Percentiles rank a stretch among this genome's conserved stretches.
phyloP scores from a whole-genome alignment of 1,284 basidiomycete genomes.

The Trametes versicolor region DNA sequence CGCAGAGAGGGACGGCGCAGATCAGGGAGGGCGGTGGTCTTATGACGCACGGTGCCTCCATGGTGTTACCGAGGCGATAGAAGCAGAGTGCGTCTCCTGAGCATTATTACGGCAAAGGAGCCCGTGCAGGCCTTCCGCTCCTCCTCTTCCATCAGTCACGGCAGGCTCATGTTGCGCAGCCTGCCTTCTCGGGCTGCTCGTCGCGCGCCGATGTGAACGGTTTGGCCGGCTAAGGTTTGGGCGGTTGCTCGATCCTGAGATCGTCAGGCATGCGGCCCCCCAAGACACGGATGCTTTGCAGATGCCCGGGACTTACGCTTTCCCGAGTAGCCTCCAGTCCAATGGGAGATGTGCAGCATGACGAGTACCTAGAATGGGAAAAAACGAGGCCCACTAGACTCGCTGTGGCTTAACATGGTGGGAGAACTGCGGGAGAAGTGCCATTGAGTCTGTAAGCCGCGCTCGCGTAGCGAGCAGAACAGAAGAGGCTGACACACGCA shows the following conservation, averaged over 20 bases:
- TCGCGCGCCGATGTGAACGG: conserved; percentile 24
- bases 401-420: conserved; percentile 9
- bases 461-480: conserved; percentile 6
- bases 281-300: conserved; percentile 23
- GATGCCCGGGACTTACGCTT: conserved; percentile 23
- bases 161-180: conserved; percentile 26
- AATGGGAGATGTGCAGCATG: conserved; percentile 10
- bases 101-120: conserved; percentile 20
- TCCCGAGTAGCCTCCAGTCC: conserved; percentile 21
- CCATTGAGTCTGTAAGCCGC: conserved; percentile 17
- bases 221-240: conserved; percentile 30
- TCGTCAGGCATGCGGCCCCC: conserved; percentile 30
- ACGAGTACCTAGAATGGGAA: conserved; percentile 5
- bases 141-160: conserved; percentile 28
- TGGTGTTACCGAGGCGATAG: conserved; percentile 36
- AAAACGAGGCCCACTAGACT: conserved; percentile 23
- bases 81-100: conserved; percentile 21
- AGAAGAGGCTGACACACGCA: conserved; percentile 11
- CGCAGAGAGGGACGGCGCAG: conserved; percentile 13
- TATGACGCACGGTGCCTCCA: conserved; percentile 27
- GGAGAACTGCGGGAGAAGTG: neutral
- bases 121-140: conserved; percentile 19
- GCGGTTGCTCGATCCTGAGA: conserved; percentile 22
- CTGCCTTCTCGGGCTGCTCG: conserved; percentile 32
- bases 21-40: conserved; percentile 26